These are phyloP conservation scores for Blumeria hordei DNA, from an alignment of 2,329 filamentous ascomycete species.

Conservation along the genomic window DNA sequence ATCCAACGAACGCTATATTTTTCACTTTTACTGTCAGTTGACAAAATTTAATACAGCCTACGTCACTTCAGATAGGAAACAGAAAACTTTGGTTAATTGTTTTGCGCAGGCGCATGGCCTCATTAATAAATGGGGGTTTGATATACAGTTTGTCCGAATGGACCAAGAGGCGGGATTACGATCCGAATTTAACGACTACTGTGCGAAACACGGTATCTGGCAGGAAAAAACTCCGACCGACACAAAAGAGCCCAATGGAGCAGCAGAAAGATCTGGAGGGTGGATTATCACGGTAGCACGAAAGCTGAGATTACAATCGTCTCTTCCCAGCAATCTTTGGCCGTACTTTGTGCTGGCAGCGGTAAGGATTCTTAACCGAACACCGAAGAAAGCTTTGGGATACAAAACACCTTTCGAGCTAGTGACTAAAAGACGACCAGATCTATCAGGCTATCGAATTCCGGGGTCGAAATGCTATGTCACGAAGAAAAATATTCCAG, in stretches of 20 bases:
- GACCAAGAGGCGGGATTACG: background rate
- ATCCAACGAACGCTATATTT: background rate
- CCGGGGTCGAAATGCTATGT: conserved; percentile 1
- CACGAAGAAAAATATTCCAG: background rate
- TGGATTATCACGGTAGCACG: background rate
- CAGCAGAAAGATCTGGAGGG: background rate
- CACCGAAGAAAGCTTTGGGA: background rate
- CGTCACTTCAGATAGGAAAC: background rate
- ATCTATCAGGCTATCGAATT: conserved; percentile 1
- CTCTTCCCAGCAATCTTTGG: background rate
- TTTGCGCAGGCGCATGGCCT: background rate
- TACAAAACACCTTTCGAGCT: background rate
- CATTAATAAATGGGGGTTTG: background rate
- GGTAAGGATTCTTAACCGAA: background rate
- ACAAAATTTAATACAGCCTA: conserved; percentile 1
- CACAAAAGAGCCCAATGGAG: background rate
- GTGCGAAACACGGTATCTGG: background rate
- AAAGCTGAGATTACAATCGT: background rate
- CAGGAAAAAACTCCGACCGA: background rate
- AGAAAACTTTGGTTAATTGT: background rate
- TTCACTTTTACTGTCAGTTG: background rate
- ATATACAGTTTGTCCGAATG: background rate
- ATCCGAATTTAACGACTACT: background rate
- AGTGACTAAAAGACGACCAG: background rate
- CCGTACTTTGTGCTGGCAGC: background rate